Percentiles rank a stretch among this genome's conserved stretches.
Conservation (phyloP, 164 flowering plant genomes). For the Paratinospora sagittata region DNA sequence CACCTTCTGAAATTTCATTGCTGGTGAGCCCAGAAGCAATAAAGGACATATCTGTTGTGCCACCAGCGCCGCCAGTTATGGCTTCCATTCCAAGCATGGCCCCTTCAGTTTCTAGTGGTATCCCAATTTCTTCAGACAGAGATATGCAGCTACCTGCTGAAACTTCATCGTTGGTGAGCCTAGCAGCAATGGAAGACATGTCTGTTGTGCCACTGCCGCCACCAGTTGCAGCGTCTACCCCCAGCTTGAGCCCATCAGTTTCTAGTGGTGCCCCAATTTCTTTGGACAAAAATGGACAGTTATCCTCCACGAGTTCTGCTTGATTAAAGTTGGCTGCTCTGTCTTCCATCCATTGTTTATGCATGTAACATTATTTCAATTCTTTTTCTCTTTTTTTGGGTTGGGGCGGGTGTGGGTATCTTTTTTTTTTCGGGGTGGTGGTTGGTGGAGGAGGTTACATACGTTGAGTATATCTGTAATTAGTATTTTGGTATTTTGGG, state of each 20-base stretch:
- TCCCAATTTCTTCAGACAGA: neutral
- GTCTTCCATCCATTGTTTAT: neutral
- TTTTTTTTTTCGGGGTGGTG: too few species aligned
- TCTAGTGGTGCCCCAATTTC: neutral
- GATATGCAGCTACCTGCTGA: neutral
- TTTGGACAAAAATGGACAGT: neutral
- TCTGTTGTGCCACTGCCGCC: neutral
- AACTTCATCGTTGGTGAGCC: neutral
- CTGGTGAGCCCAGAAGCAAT: neutral
- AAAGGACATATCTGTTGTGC: neutral
- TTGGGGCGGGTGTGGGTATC: too few species aligned
- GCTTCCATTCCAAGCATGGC: neutral
- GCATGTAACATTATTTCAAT: conserved; percentile 12
- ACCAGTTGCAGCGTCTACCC: neutral
- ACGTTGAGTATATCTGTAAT: too few species aligned
- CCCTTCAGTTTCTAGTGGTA: neutral
- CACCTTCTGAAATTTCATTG: conserved; percentile 1
- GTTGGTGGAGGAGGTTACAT: too few species aligned
- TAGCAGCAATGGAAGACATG: neutral
- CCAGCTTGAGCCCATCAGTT: neutral
- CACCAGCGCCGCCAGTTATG: neutral
- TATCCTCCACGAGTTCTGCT: neutral
- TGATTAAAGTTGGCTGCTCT: neutral
- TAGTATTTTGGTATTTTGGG: too few species aligned
- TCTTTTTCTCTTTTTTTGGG: neutral